Evolutionary conservation across 768 basidiomycete species (phyloP).

Genomic region (Suillus sp.): DNA sequence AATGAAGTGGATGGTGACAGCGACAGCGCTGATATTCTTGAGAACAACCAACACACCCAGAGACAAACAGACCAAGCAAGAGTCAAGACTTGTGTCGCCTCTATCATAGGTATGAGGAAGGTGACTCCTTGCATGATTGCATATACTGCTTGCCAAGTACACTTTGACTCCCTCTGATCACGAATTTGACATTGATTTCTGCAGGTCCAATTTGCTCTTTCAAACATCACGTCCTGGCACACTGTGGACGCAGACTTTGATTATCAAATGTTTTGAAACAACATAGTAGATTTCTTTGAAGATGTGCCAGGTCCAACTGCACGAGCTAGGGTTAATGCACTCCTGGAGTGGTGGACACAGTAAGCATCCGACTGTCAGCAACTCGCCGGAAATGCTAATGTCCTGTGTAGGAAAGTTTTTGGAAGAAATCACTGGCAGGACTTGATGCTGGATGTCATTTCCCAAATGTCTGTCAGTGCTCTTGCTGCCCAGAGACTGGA

Average conservation of each 20-base stretch:
- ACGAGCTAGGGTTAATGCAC: background rate
- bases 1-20: too few relatives aligned
- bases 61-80: too few relatives aligned
- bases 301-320: background rate
- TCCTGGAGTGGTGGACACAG: conserved; percentile 20
- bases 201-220: conserved; percentile 21
- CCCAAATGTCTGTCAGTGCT: background rate
- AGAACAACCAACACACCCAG: too few relatives aligned
- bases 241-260: conserved; percentile 14
- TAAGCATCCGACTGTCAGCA: background rate
- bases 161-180: too few relatives aligned
- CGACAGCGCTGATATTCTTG: too few relatives aligned
- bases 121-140: too few relatives aligned
- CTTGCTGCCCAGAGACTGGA: background rate
- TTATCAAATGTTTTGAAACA: conserved; percentile 18
- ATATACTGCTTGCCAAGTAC: too few relatives aligned
- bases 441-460: background rate
- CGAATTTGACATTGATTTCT: background rate
- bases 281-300: conserved; percentile 22
- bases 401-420: conserved; percentile 5
- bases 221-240: conserved; percentile 12
- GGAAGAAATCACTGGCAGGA: background rate
- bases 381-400: background rate
- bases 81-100: too few relatives aligned
- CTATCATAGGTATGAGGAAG: too few relatives aligned